Conservation (phyloP, 2,329 filamentous ascomycete genomes). For the Paracamarosporium sp. region DNA sequence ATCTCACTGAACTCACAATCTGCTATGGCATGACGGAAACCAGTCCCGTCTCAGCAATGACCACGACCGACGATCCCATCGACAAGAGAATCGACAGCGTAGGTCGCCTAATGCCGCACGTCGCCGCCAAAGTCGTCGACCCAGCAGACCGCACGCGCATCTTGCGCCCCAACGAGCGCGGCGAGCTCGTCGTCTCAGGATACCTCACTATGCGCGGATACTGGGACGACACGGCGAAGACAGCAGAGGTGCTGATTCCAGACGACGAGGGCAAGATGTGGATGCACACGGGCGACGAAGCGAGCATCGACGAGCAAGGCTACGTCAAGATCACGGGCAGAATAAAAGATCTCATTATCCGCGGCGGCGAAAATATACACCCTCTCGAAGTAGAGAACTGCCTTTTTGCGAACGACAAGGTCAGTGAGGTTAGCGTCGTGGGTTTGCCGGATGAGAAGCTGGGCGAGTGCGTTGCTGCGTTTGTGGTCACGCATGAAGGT, state of each 20-base stretch:
- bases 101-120: conserved; percentile 84
- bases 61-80: conserved; percentile 75
- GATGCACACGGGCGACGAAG: conserved; percentile 95
- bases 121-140: conserved; percentile 77
- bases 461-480: conserved; percentile 87
- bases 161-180: conserved; percentile 69
- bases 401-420: conserved; percentile 72
- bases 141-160: conserved; percentile 65
- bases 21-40: conserved; percentile 99
- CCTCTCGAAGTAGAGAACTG: conserved; percentile 92
- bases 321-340: conserved; percentile 89
- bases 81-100: conserved; percentile 77
- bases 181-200: conserved; percentile 83
- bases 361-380: conserved; percentile 94
- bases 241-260: conserved; percentile 70
- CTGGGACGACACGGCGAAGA: conserved; percentile 75
- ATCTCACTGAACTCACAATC: conserved; percentile 83
- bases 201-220: conserved; percentile 94
- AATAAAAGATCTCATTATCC: conserved; percentile 95
- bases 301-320: conserved; percentile 79
- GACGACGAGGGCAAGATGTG: conserved; percentile 68
- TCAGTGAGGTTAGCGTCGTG: conserved; percentile 81
- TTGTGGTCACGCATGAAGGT: conserved; percentile 65
- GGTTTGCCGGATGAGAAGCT: conserved; percentile 82
- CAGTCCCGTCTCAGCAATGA: conserved; percentile 77